Conservation (phyloP, 2,329 filamentous ascomycete species). For the Cryphonectria parasitica region DNA sequence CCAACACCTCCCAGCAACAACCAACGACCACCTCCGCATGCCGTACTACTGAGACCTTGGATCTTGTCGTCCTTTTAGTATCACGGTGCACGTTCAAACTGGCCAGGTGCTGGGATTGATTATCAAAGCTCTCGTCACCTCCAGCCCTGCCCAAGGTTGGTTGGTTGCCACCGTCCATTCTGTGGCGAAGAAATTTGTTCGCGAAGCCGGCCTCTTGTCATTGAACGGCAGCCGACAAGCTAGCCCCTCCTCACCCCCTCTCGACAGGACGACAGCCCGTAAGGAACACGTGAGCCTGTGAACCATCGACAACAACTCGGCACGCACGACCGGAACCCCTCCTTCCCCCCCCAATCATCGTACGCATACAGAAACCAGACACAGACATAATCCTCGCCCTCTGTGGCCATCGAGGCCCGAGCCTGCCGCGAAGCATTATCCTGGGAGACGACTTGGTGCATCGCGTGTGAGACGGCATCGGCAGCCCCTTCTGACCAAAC, state of each 20-base stretch:
- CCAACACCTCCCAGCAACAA: slow-evolving; percentile 47
- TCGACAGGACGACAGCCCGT: background rate
- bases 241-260: background rate
- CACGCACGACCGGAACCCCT: background rate
- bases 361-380: slow-evolving; percentile 1
- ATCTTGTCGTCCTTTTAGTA: slow-evolving; percentile 50
- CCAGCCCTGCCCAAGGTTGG: slow-evolving; percentile 15
- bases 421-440: background rate
- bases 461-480: slow-evolving; percentile 6
- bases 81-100: slow-evolving; percentile 58
- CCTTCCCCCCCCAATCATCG: background rate
- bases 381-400: background rate
- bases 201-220: slow-evolving; percentile 18
- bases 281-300: background rate
- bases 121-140: slow-evolving; percentile 38
- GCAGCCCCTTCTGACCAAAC: slow-evolving; percentile 25
- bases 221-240: slow-evolving; percentile 11
- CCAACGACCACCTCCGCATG: slow-evolving; percentile 53
- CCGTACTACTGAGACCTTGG: slow-evolving; percentile 52
- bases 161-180: slow-evolving; percentile 16
- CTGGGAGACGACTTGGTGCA: background rate
- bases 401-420: slow-evolving; percentile 1
- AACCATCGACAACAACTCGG: slow-evolving; percentile 4
- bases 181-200: slow-evolving; percentile 12
- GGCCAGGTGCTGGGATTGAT: slow-evolving; percentile 41